phyloP scores from a whole-genome alignment of 768 basidiomycete species.

The Russula brevipes region DNA sequence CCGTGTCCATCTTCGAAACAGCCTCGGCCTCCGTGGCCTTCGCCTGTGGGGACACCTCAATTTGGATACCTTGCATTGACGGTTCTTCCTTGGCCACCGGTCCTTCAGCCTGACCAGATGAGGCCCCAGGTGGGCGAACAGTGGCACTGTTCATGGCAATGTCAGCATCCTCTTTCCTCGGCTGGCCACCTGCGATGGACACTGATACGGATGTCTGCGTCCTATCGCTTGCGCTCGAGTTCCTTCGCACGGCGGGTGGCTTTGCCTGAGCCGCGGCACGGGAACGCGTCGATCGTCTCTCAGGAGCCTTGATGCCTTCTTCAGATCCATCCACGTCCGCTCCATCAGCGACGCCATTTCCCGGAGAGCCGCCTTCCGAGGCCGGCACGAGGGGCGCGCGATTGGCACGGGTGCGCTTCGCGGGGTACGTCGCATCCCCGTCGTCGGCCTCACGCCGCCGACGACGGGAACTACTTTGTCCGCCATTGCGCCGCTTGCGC shows the following conservation, averaged over 20 bases:
- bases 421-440: conserved; percentile 25
- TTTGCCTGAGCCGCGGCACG: conserved; percentile 24
- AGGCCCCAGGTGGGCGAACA: conserved; percentile 3
- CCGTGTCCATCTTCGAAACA: neutral
- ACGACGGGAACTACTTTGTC: conserved; percentile 21
- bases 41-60: neutral
- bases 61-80: neutral
- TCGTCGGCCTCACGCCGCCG: conserved; percentile 27
- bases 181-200: conserved; percentile 24
- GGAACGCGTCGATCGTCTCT: conserved; percentile 26
- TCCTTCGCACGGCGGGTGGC: conserved; percentile 14
- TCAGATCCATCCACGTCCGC: conserved; percentile 19
- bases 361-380: conserved; percentile 20
- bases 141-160: neutral
- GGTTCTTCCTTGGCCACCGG: conserved; percentile 8
- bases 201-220: conserved; percentile 26
- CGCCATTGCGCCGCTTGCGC: conserved; percentile 22
- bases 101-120: conserved; percentile 15
- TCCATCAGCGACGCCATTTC: conserved; percentile 19
- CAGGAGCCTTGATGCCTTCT: conserved; percentile 21
- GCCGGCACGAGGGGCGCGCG: conserved; percentile 11
- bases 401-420: conserved; percentile 25
- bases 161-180: conserved; percentile 19
- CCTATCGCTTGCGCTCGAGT: conserved; percentile 25
- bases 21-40: conserved; percentile 3